Base-by-base conservation (phyloP, 2,329 filamentous ascomycete species). In the Akanthomyces dipterigenus region DNA sequence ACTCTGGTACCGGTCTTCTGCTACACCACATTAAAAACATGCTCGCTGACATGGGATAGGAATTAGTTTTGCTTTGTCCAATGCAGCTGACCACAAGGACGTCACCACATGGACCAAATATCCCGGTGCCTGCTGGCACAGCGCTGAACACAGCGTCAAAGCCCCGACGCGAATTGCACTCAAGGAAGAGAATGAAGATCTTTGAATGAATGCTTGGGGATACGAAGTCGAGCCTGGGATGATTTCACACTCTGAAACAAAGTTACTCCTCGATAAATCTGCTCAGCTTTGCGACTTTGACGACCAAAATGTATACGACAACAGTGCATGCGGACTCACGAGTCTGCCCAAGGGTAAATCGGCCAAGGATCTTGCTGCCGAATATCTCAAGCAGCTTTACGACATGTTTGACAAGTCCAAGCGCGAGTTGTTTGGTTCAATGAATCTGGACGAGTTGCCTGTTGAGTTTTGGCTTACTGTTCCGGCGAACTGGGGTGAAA, bases 51-150 rank as follows among this genome's bases (percentile, higher is more conserved):
- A 3, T 36, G 3, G 12, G 22, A 26, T n/a, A 62, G 60, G 60
- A 7, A 7, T 66, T 2, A 59, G 65, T 16, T 66, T 66, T 34
- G 65, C 65, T 2, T 40, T 64, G 2, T 64, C 64, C 5, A 66
- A 50, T 12, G 65, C 65, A 2, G 20, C 55, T 1, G 65, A 65
- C 22, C 64, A 64, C 49, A 63, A 63, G 20, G 65, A 66, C 18
- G 63, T 66, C 2, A 22, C 62, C 2, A 31, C 63, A 14, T 65
- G 65, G 65, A 66, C 65, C 24, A 63, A 63, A 3, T 66, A 65
- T 9, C 65, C 64, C 0, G 65, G 65, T 1, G 61, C 64, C 1
- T 63, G 54, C 2, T 56, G 58, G 2, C 64, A 66, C 31, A 18
- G 40, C 8, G 61, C 63, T 1, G 65, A 65, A 43, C 65, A 67